Percentiles rank a stretch among this genome's conserved stretches.
Evolutionary conservation across 768 basidiomycete genomes (phyloP).

Genomic region (Lactarius akahatsu): DNA sequence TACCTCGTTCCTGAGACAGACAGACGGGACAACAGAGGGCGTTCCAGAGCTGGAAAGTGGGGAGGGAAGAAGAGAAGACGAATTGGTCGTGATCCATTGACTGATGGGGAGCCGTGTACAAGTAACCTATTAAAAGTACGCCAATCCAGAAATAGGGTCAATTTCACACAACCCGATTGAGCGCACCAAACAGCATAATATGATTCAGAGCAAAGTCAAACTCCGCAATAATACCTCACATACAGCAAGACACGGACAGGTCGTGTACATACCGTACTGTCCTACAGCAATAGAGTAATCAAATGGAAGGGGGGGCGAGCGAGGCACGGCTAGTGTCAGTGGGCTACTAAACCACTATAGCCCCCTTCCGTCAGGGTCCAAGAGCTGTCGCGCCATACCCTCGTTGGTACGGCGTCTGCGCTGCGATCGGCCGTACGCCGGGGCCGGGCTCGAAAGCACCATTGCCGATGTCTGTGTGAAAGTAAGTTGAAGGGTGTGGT

Average conservation of each 20-base stretch:
- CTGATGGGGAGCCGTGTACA: background rate
- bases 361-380: background rate
- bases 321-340: background rate
- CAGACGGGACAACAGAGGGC: background rate
- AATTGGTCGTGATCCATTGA: background rate
- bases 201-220: background rate
- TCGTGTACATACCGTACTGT: background rate
- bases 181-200: background rate
- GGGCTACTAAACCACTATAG: background rate
- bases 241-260: background rate
- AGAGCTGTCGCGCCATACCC: conserved; percentile 14
- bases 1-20: background rate
- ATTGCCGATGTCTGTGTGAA: conserved; percentile 35
- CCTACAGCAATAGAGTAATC: no score
- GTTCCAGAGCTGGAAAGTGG: background rate
- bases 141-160: background rate
- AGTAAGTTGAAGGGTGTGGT: background rate
- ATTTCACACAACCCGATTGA: background rate
- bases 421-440: background rate
- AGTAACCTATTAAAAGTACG: no score
- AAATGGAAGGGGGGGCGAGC: no score
- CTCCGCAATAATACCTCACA: background rate
- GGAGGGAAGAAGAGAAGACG: background rate
- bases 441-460: conserved; percentile 29
- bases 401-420: conserved; percentile 13